Conservation (phyloP, 371 early-diverging fungal species). For the Syncephalastrum contaminatum region DNA sequence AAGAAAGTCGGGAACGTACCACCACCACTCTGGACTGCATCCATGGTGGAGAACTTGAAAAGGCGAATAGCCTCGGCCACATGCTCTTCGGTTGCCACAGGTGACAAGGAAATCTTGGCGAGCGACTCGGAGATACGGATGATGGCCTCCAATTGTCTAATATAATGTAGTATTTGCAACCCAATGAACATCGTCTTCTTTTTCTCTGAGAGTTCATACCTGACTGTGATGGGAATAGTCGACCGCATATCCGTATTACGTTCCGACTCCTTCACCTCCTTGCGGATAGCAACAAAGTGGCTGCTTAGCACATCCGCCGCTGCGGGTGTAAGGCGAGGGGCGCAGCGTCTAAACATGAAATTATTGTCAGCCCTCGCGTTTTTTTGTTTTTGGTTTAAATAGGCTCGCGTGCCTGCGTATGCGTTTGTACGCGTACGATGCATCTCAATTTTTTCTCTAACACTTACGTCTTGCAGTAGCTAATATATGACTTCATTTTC, state of each 20-base stretch:
- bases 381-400: background rate
- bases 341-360: constrained; percentile 70
- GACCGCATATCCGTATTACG: constrained; percentile 72
- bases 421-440: too few species aligned
- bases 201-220: constrained; percentile 28
- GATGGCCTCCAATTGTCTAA: constrained; percentile 98
- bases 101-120: constrained; percentile 96
- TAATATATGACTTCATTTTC: constrained; percentile 92
- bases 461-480: constrained; percentile 87
- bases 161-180: background rate
- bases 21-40: constrained; percentile 88
- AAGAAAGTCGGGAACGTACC: constrained; percentile 28
- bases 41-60: constrained; percentile 98
- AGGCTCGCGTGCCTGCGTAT: background rate
- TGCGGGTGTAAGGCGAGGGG: constrained; percentile 85
- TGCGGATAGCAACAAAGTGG: constrained; percentile 94
- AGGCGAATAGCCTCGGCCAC: constrained; percentile 99
- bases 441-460: too few species aligned
- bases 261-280: constrained; percentile 83
- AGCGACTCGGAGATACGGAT: constrained; percentile 98
- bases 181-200: background rate
- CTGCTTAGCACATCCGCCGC: constrained; percentile 92
- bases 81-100: constrained; percentile 86
- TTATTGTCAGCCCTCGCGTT: background rate
- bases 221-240: constrained; percentile 98